A percentile compares a stretch with the other conserved stretches of the same genome.
Evolutionary conservation across 2,329 filamentous ascomycete genomes (phyloP).

Genomic region (Mycogone perniciosa): DNA sequence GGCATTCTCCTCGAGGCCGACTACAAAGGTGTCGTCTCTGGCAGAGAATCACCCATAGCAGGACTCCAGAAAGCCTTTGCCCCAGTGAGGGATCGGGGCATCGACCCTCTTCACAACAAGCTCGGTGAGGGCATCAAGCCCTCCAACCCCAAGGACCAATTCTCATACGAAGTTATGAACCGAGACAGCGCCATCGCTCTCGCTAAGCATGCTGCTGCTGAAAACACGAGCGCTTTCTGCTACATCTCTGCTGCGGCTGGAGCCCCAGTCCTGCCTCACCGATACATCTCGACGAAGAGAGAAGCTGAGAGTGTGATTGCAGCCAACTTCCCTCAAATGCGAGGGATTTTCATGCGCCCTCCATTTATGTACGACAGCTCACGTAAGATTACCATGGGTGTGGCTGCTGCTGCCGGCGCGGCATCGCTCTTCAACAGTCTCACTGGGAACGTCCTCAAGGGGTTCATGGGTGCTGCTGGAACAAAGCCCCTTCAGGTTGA

Average conservation of each 20-base stretch:
- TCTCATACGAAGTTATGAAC: constrained; percentile 98
- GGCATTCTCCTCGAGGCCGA: constrained; percentile 95
- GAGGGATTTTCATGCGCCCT: constrained; percentile 75
- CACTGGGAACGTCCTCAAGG: constrained; percentile 68
- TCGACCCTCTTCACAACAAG: constrained; percentile 62
- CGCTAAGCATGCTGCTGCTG: constrained; percentile 65
- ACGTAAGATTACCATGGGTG: constrained; percentile 72
- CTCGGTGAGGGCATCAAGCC: constrained; percentile 56
- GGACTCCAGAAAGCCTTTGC: constrained; percentile 77
- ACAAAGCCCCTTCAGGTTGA: constrained; percentile 86
- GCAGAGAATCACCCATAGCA: constrained; percentile 72
- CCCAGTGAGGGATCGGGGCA: constrained; percentile 53
- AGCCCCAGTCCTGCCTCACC: constrained; percentile 71
- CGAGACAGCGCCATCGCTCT: constrained; percentile 79
- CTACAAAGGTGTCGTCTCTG: constrained; percentile 88
- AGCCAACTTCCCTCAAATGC: constrained; percentile 64
- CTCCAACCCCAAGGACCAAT: constrained; percentile 62
- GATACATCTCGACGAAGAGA: constrained; percentile 88
- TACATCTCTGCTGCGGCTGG: constrained; percentile 87
- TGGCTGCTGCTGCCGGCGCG: constrained; percentile 70
- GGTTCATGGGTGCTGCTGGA: constrained; percentile 73
- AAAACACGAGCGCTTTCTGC: constrained; percentile 63
- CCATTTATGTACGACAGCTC: constrained; percentile 86
- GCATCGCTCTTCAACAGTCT: constrained; percentile 71
- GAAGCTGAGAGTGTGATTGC: constrained; percentile 77